phyloP scores from a whole-genome alignment of 139 green algal genomes.

The Haematococcus lacustris region DNA sequence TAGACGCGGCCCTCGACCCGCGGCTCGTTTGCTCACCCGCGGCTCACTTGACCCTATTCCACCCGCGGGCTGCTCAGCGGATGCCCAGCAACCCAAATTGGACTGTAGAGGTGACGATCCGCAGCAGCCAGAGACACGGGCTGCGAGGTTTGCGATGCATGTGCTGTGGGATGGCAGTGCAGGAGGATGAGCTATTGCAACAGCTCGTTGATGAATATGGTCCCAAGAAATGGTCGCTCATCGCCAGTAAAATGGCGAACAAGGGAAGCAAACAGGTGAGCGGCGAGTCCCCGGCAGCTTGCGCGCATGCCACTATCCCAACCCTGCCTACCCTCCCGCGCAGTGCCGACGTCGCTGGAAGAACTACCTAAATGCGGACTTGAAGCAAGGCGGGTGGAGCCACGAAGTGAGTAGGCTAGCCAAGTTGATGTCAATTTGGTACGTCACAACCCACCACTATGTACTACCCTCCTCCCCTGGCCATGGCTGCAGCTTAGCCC shows the following conservation, averaged over 20 bases:
- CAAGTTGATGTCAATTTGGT: not conserved
- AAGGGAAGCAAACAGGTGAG: constrained; percentile 67
- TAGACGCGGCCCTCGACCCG: too few relatives aligned
- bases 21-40: too few relatives aligned
- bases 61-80: too few relatives aligned
- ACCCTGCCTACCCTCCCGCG: not conserved
- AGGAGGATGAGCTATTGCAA: constrained; percentile 61
- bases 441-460: not conserved
- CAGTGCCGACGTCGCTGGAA: constrained; percentile 69
- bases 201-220: constrained; percentile 53
- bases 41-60: too few relatives aligned
- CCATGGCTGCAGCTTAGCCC: not conserved
- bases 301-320: not conserved
- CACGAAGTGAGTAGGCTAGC: constrained; percentile 14
- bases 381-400: constrained; percentile 57
- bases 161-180: too few relatives aligned
- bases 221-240: constrained; percentile 58
- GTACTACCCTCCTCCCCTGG: not conserved
- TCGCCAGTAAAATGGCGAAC: constrained; percentile 40
- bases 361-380: constrained; percentile 57
- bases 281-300: not conserved
- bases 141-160: too few relatives aligned
- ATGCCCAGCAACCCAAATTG: too few relatives aligned
- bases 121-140: too few relatives aligned
- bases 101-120: too few relatives aligned